Evolutionary conservation across 208 protist species (phyloP).

Genomic region (Trypanosoma cruzi): DNA sequence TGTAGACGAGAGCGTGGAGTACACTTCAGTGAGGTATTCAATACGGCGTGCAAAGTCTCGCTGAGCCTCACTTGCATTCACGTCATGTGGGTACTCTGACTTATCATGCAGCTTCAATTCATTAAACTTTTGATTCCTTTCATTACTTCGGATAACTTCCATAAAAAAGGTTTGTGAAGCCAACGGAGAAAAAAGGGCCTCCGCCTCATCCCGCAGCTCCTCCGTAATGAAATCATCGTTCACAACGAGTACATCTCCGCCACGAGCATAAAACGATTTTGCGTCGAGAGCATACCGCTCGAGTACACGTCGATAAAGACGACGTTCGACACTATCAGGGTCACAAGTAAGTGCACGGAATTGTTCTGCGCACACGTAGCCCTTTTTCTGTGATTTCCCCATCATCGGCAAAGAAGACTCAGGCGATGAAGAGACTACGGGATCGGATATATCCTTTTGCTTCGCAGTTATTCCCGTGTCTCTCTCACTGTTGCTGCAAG

Average conservation of each 20-base stretch:
- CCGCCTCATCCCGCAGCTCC: slow-evolving; percentile 71
- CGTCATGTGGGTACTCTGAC: slow-evolving; percentile 58
- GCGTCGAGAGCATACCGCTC: slow-evolving; percentile 59
- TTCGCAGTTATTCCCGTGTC: neutral
- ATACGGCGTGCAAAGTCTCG: slow-evolving; percentile 67
- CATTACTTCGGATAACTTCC: slow-evolving; percentile 69
- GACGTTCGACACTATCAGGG: slow-evolving; percentile 52
- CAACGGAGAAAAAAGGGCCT: slow-evolving; percentile 56
- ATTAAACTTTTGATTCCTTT: slow-evolving; percentile 54
- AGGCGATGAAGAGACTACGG: neutral
- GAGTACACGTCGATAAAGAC: slow-evolving; percentile 70
- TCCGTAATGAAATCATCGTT: slow-evolving; percentile 88
- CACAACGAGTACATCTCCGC: slow-evolving; percentile 80
- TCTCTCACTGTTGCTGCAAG: neutral
- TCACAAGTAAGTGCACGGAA: slow-evolving; percentile 61
- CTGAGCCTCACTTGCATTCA: slow-evolving; percentile 32
- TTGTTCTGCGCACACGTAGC: slow-evolving; percentile 55
- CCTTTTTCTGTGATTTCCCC: slow-evolving; percentile 10
- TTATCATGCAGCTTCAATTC: slow-evolving; percentile 66
- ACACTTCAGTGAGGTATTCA: slow-evolving; percentile 48
- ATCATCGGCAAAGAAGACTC: neutral
- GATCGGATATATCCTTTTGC: neutral
- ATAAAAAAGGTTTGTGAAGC: slow-evolving; percentile 74
- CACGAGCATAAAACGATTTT: slow-evolving; percentile 65
- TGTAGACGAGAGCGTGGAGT: slow-evolving; percentile 48